phyloP scores from a whole-genome alignment of 2,329 filamentous ascomycete genomes.

The Sphaceloma murrayae region DNA sequence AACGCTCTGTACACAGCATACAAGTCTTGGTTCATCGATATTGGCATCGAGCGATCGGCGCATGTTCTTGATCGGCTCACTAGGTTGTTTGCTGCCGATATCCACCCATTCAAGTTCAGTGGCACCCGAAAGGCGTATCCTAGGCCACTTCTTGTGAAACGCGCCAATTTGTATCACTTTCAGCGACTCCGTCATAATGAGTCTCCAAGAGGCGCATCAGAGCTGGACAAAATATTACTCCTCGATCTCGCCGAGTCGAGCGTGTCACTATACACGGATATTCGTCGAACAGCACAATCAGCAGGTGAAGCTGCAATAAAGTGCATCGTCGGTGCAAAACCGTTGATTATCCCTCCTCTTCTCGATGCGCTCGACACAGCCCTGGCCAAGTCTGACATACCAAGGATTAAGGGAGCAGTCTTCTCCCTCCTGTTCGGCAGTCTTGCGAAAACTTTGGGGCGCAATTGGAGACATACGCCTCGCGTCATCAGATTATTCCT shows the following conservation, averaged over 20 bases:
- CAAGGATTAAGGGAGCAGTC: slow-evolving; percentile 88
- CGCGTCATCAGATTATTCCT: slow-evolving; percentile 85
- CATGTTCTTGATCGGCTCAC: slow-evolving; percentile 84
- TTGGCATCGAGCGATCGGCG: slow-evolving; percentile 90
- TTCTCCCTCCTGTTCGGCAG: slow-evolving; percentile 86
- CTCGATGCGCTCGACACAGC: slow-evolving; percentile 69
- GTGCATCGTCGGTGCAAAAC: slow-evolving; percentile 75
- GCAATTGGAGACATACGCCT: slow-evolving; percentile 92
- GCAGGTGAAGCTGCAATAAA: slow-evolving; percentile 91
- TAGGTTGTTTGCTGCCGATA: slow-evolving; percentile 74
- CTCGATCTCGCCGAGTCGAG: slow-evolving; percentile 83
- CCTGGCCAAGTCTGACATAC: slow-evolving; percentile 69
- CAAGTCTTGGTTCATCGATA: slow-evolving; percentile 92
- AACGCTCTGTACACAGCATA: slow-evolving; percentile 88
- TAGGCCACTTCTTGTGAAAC: slow-evolving; percentile 78
- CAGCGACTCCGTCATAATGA: slow-evolving; percentile 92
- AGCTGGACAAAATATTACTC: slow-evolving; percentile 77
- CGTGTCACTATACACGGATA: slow-evolving; percentile 86
- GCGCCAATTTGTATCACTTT: slow-evolving; percentile 89
- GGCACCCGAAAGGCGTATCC: slow-evolving; percentile 89
- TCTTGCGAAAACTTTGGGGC: slow-evolving; percentile 73
- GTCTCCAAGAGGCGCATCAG: slow-evolving; percentile 73
- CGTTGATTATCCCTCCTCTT: slow-evolving; percentile 81
- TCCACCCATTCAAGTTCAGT: slow-evolving; percentile 87
- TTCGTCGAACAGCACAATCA: slow-evolving; percentile 84